These are phyloP conservation scores for Geotrichum australiense DNA, from an alignment of 1,139 yeast genomes.

Conservation along the genomic window DNA sequence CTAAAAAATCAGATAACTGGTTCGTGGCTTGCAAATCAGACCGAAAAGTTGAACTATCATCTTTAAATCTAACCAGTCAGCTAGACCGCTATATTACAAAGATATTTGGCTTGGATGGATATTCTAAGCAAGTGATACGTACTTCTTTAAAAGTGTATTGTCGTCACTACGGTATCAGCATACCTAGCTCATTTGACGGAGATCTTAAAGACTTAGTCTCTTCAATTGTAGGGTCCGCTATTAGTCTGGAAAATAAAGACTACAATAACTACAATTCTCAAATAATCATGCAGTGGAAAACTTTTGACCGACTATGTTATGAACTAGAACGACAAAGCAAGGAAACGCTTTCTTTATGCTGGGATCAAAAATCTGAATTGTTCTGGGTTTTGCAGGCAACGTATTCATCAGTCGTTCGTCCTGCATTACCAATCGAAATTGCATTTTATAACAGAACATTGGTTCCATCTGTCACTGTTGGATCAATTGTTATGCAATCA, in stretches of 20 bases:
- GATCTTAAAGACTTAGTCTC: slow-evolving; percentile 31
- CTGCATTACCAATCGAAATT: slow-evolving; percentile 22
- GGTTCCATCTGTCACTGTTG: slow-evolving; percentile 17
- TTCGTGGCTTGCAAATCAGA: slow-evolving; percentile 11
- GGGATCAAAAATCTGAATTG: slow-evolving; percentile 19
- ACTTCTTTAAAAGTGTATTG: slow-evolving; percentile 40
- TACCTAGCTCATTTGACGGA: slow-evolving; percentile 6
- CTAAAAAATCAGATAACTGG: slow-evolving; percentile 11
- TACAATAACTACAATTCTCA: slow-evolving; percentile 13
- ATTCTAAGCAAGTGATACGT: slow-evolving; percentile 40
- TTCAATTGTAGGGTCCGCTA: slow-evolving; percentile 28
- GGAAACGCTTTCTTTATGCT: slow-evolving; percentile 45
- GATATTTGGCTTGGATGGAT: slow-evolving; percentile 45
- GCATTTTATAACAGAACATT: slow-evolving; percentile 23
- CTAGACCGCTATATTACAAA: slow-evolving; percentile 36
- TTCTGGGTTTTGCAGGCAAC: slow-evolving; percentile 24
- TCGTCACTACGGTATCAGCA: slow-evolving; percentile 23
- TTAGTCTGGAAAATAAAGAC: slow-evolving; percentile 18
- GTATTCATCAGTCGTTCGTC: slow-evolving; percentile 22
- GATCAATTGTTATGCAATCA: background rate
- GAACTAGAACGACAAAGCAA: slow-evolving; percentile 55
- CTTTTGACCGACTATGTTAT: slow-evolving; percentile 55
- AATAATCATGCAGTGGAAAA: slow-evolving; percentile 45
- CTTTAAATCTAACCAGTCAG: background rate
- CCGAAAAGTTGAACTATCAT: background rate